Base-by-base conservation (phyloP, 805 yeast genomes). In the Phaffomyces opuntiae region DNA sequence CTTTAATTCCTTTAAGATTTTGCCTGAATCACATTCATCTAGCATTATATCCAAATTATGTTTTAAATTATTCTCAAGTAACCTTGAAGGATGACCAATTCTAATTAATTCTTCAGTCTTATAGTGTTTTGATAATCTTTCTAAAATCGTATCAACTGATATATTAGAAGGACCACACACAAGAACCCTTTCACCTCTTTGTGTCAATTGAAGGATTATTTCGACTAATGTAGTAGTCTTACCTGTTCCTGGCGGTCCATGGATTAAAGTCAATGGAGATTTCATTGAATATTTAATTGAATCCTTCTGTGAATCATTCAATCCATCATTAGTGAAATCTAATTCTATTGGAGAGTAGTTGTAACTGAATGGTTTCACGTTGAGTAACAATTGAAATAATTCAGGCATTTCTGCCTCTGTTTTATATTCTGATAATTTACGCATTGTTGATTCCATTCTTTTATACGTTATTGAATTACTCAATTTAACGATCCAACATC, bases 131-230 rank as follows among this genome's bases (percentile, higher is more conserved):
- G 50, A 38, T 21, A 91, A 62, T 48, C 97, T 69, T 62, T 91
- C 97, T 40, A 90, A 64, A 14, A 91, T 84, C 0, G 95, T 91
- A 61, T 91, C 98, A 1, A 90, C 95, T 1, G 96, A 80, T 14
- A 89, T 81, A 60, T 91, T 91, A 0, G 97, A 89, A 0, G 98
- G 96, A 0, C 96, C 97, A 66, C 97, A 90, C 0, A 91, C 90
- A 27, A 91, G 67, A 0, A 91, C 81, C 39, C 89, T 62, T 49
- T 76, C 70, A 8, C 77, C 76, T 29, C 67, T 68, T 1, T 79
- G 71, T 1, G 81, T 71, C 42, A 88, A 67, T 58, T 90, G 96
- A 43, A 83, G 76, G 34, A 89, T 81, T 8, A 87, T 66, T 56
- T 91, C 97, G 9, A 90, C 80, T 7, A 91, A 55, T 0, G 97